phyloP scores from a whole-genome alignment of 2,329 filamentous ascomycete species.

The Arthrocladium fulminans region DNA sequence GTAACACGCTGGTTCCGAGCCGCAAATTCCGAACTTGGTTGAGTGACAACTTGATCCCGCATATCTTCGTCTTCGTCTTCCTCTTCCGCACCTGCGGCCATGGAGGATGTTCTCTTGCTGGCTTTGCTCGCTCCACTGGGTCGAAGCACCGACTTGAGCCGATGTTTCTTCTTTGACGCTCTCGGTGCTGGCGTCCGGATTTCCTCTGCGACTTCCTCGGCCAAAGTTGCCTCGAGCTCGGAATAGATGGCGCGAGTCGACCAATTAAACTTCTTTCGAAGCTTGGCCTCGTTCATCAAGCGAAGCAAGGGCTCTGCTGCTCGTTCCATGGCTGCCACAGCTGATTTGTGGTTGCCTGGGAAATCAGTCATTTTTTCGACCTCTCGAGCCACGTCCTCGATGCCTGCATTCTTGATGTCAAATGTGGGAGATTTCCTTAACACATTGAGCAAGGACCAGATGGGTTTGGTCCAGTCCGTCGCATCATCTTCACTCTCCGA shows the following conservation, averaged over 20 bases:
- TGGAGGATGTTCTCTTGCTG: conserved; percentile 34
- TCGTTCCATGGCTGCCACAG: conserved; percentile 20
- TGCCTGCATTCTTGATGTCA: conserved; percentile 21
- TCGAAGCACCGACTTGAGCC: conserved; percentile 36
- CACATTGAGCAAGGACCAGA: conserved; percentile 22
- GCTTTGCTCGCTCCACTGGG: conserved; percentile 36
- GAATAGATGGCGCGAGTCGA: conserved; percentile 23
- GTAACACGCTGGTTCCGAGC: conserved; percentile 23
- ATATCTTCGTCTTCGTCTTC: conserved; percentile 21
- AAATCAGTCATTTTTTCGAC: conserved; percentile 19
- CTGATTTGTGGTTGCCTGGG: conserved; percentile 15
- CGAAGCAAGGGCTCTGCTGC: conserved; percentile 18
- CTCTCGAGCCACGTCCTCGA: conserved; percentile 20
- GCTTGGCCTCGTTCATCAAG: conserved; percentile 23
- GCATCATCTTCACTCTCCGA: conserved; percentile 12
- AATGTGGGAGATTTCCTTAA: conserved; percentile 21
- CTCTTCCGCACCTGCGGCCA: conserved; percentile 23
- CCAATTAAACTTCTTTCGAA: conserved; percentile 25
- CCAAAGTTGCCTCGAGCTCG: conserved; percentile 22
- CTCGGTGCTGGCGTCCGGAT: conserved; percentile 17
- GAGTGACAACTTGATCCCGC: conserved; percentile 26
- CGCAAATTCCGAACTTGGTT: conserved; percentile 27
- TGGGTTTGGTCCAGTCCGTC: conserved; percentile 21
- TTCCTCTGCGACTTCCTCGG: conserved; percentile 22
- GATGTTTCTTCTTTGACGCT: conserved; percentile 18